Base-by-base conservation (phyloP, 2,329 filamentous ascomycete species). In the Fusarium pininemorale region DNA sequence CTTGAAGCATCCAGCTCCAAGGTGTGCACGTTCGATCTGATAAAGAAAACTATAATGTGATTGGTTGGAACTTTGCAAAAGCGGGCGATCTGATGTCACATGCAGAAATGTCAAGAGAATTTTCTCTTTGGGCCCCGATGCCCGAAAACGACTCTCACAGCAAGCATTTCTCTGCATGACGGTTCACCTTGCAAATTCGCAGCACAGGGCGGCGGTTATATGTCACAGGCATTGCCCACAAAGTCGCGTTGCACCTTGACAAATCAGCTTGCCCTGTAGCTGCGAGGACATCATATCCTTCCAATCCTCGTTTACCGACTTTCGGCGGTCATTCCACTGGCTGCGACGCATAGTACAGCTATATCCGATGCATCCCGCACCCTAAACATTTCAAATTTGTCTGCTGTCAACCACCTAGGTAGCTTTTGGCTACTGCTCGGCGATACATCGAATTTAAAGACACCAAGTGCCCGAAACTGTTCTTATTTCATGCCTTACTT, bases 11-110 rank as follows among this genome's bases (percentile, higher is more conserved):
- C 30, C 45, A 30, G 38, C 41, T 51, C 55, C 30, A 54, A 61
- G 42, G 54, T 32, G 68, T 56, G 76, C 75, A 76, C 72, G 63
- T 66, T 68, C 75, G 75, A 78, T 78, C 76, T 70, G 76, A 78
- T 78, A 78, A 78, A 50, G 32, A 12, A 59, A 11, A 4, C 2
- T 6, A 16, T 14, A 22, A 14, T 30, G 1, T 63, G 47, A 68
- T 78, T 78, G 73, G 76, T n/a, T 30, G 5, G 8, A 5, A 4
- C 4, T 3, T 18, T n/a, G 14, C 26, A 66, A 57, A 67, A 58
- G 61, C 65, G 74, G 69, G 47, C 22, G 30, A 14, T 50, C 62
- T 74, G 77, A 78, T 78, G 75, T 78, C 76, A 78, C 75, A 78
- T 78, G 76, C 65, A 45, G 68, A n/a, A 45, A 42, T 47, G 56